Evolutionary conservation across 345 rosid species (phyloP).

Genomic region (Syzygium oleosum): DNA sequence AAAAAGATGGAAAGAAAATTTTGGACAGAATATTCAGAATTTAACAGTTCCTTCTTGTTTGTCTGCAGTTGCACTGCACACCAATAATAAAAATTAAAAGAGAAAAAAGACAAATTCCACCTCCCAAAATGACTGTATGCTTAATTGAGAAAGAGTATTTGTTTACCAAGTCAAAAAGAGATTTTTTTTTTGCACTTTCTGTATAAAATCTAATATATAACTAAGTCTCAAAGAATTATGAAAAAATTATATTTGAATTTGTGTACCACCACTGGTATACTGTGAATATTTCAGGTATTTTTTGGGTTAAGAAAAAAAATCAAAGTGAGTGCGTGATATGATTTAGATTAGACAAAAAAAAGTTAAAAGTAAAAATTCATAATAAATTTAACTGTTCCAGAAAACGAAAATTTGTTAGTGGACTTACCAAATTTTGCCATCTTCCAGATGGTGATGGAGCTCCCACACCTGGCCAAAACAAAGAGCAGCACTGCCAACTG

Average conservation of each 20-base stretch:
- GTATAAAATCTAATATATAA: not conserved
- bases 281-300: not conserved
- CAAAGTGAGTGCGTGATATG: not conserved
- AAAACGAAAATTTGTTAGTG: not conserved
- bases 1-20: not conserved
- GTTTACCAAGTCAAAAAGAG: not conserved
- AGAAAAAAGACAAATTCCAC: not conserved
- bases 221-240: not conserved
- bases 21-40: not conserved
- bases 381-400: not conserved
- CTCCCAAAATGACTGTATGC: not conserved
- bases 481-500: conserved; percentile 90
- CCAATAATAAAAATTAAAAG: not conserved
- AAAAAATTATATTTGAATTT: not conserved
- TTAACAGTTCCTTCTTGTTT: not conserved
- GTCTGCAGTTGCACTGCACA: not conserved
- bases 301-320: not conserved
- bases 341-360: not conserved
- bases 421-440: conserved; percentile 72
- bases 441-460: conserved; percentile 91
- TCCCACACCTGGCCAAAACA: conserved; percentile 78
- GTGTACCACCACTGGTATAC: not conserved
- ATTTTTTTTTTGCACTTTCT: not conserved
- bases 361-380: not conserved
- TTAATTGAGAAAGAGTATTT: not conserved